Percentiles rank a stretch among this genome's conserved stretches.
These are phyloP conservation scores for Termitomyces sp. DNA, from an alignment of 768 basidiomycete species.

Conservation along the genomic window DNA sequence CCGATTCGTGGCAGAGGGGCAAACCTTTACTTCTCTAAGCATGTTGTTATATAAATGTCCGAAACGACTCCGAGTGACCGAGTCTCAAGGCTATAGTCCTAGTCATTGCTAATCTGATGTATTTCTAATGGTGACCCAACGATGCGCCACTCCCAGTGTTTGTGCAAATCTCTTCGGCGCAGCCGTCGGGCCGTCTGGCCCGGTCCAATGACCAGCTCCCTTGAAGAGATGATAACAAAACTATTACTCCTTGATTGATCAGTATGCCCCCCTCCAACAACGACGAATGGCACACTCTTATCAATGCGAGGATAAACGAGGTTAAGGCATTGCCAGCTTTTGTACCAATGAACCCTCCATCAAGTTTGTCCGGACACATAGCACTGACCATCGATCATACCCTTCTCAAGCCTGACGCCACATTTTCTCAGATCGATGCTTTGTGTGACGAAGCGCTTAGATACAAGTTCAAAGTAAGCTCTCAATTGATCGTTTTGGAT, in stretches of 20 bases:
- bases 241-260: not conserved
- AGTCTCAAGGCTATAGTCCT: too few species aligned
- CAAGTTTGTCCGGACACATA: not conserved
- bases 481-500: not conserved
- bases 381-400: conserved; percentile 47
- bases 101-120: too few species aligned
- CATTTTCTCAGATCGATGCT: conserved; percentile 38
- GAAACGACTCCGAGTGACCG: too few species aligned
- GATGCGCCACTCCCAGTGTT: too few species aligned
- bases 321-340: conserved; percentile 23
- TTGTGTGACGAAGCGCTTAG: conserved; percentile 47
- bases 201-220: too few species aligned
- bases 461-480: conserved; percentile 44
- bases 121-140: too few species aligned
- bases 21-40: too few species aligned
- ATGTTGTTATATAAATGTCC: too few species aligned
- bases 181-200: not conserved
- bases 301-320: conserved; percentile 26
- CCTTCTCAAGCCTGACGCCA: conserved; percentile 47
- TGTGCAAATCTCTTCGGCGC: not conserved
- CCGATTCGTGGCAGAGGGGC: too few species aligned
- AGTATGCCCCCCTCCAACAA: conserved; percentile 27
- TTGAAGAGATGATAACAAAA: not conserved
- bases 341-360: not conserved
- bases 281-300: conserved; percentile 30